phyloP scores from a whole-genome alignment of 805 yeast species.

The Hanseniaspora guilliermondii region DNA sequence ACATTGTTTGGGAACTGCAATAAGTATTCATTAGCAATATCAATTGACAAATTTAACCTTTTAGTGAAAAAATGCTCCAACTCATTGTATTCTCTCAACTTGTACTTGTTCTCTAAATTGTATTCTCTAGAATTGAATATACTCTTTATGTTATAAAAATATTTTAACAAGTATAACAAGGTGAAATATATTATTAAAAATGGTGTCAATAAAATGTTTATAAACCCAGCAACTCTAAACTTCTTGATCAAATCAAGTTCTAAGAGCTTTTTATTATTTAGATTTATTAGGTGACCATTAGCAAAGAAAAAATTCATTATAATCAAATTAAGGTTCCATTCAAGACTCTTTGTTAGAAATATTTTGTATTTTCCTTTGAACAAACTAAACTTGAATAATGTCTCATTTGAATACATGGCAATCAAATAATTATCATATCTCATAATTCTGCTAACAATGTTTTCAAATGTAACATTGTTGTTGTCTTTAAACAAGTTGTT shows the following conservation, averaged over 20 bases:
- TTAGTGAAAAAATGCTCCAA: constrained; percentile 76
- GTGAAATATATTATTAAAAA: constrained; percentile 73
- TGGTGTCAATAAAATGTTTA: constrained; percentile 75
- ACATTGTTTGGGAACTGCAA: constrained; percentile 84
- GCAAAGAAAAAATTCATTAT: constrained; percentile 49
- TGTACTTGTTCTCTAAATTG: constrained; percentile 93
- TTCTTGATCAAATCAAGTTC: constrained; percentile 62
- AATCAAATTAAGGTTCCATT: constrained; percentile 87
- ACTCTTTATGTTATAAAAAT: constrained; percentile 84
- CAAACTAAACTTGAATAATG: constrained; percentile 3
- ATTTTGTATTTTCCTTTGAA: constrained; percentile 21
- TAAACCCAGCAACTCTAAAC: constrained; percentile 74
- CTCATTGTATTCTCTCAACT: constrained; percentile 85
- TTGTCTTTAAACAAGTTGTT: constrained; percentile 52
- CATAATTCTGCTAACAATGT: constrained; percentile 91
- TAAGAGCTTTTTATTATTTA: constrained; percentile 51
- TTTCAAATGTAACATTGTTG: constrained; percentile 77
- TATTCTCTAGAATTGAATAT: constrained; percentile 53
- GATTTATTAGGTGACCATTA: constrained; percentile 37
- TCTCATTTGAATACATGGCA: constrained; percentile 43
- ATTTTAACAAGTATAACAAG: constrained; percentile 71
- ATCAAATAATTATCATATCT: constrained; percentile 87
- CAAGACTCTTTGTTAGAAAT: constrained; percentile 69
- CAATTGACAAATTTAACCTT: constrained; percentile 63
- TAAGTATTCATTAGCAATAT: constrained; percentile 70